phyloP scores from a whole-genome alignment of 2,329 filamentous ascomycete species.

The Penicillium thymicola region DNA sequence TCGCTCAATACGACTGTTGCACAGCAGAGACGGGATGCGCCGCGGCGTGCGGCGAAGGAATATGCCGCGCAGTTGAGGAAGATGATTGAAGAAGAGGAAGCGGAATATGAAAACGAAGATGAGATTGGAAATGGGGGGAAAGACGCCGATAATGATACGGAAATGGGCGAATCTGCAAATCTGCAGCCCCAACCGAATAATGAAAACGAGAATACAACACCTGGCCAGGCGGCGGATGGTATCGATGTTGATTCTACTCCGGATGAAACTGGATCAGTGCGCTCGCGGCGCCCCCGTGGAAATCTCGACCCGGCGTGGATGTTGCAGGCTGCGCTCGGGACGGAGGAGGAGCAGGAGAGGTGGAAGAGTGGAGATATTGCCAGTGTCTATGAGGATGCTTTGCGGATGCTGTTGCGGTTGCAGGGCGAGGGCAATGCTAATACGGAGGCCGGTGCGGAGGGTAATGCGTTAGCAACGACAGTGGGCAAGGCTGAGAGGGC shows the following conservation, averaged over 20 bases:
- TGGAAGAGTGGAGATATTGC: conserved; percentile 44
- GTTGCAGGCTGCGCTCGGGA: conserved; percentile 33
- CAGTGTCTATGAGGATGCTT: conserved; percentile 41
- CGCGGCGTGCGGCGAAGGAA: conserved; percentile 38
- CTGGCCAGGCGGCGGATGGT: conserved; percentile 12
- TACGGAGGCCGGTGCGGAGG: conserved; percentile 24
- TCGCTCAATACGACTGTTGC: conserved; percentile 47
- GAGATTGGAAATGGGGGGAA: conserved; percentile 33
- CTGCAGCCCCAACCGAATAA: background rate
- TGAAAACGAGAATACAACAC: background rate
- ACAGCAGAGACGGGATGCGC: conserved; percentile 46
- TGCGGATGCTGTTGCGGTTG: conserved; percentile 38
- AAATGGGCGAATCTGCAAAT: conserved; percentile 15
- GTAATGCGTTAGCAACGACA: conserved; percentile 43
- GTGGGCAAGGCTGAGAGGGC: conserved; percentile 48
- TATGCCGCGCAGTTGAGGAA: conserved; percentile 37
- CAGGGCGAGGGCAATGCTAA: conserved; percentile 34
- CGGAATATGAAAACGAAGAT: conserved; percentile 61
- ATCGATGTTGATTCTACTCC: conserved; percentile 32
- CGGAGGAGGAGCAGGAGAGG: conserved; percentile 34
- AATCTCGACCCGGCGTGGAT: conserved; percentile 25
- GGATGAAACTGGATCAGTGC: background rate
- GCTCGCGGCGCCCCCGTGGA: background rate
- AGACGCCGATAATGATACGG: conserved; percentile 34
- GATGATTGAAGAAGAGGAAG: conserved; percentile 38